Evolutionary conservation across 495 filamentous ascomycete genomes (phyloP).

Genomic region (Astrothelium subdiscretum): DNA sequence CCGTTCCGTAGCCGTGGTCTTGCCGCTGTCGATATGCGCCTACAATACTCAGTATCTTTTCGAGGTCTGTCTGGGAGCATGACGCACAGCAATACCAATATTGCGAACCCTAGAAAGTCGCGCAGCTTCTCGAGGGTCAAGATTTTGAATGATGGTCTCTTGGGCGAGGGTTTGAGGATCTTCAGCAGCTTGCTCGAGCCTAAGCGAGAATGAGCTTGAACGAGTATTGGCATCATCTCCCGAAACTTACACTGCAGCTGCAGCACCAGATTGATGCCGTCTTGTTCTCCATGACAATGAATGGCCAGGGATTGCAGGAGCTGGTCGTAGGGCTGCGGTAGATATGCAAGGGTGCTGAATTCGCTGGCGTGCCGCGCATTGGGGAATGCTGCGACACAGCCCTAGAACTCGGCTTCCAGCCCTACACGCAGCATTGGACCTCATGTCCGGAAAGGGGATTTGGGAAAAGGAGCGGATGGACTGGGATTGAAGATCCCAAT

Average conservation of each 20-base stretch:
- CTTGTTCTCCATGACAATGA: slow-evolving; percentile 4
- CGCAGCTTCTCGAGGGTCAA: slow-evolving; percentile 62
- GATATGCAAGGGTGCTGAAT: slow-evolving; percentile 2
- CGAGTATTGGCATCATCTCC: background rate
- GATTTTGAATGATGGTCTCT: slow-evolving; percentile 58
- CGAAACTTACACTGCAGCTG: slow-evolving; percentile 32
- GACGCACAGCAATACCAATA: slow-evolving; percentile 89
- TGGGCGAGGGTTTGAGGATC: slow-evolving; percentile 49
- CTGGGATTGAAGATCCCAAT: background rate
- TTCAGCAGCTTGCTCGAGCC: slow-evolving; percentile 50
- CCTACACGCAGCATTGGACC: background rate
- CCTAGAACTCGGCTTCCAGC: background rate
- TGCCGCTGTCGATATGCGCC: slow-evolving; percentile 98
- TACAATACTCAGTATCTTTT: slow-evolving; percentile 29
- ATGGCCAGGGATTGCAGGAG: background rate
- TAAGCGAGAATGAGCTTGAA: slow-evolving; percentile 12
- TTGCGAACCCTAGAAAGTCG: slow-evolving; percentile 76
- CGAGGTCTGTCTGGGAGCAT: background rate
- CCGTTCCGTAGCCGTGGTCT: slow-evolving; percentile 93
- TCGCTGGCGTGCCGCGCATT: background rate
- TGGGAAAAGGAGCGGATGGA: background rate
- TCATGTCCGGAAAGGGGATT: background rate
- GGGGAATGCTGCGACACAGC: background rate
- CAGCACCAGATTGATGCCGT: slow-evolving; percentile 21
- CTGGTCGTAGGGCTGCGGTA: background rate